phyloP scores from a whole-genome alignment of 108 stramenopile genomes.

The Pseudonitzschia pungens region DNA sequence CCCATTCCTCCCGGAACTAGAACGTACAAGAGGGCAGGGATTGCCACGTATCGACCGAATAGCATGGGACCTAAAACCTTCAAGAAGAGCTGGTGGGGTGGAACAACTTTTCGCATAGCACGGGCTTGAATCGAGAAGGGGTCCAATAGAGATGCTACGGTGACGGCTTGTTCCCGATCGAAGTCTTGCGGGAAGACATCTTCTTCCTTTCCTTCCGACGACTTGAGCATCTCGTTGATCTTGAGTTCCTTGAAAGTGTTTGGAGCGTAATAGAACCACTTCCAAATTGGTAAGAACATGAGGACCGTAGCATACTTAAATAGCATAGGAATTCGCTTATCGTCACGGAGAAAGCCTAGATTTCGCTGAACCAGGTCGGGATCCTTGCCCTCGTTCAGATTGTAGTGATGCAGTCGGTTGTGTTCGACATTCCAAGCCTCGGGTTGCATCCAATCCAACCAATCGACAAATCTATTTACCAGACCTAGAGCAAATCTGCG shows the following conservation, averaged over 20 bases:
- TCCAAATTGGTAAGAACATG: constrained; percentile 72
- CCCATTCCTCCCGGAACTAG: constrained; percentile 40
- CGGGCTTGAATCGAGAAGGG: neutral
- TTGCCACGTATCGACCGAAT: constrained; percentile 46
- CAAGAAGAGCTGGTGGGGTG: constrained; percentile 32
- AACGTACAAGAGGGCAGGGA: constrained; percentile 42
- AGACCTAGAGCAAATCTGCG: constrained; percentile 80
- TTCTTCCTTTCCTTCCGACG: constrained; percentile 29
- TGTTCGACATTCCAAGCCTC: constrained; percentile 95
- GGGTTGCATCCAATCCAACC: constrained; percentile 90
- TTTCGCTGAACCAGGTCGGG: constrained; percentile 91
- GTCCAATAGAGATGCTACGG: constrained; percentile 47
- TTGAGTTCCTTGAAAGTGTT: constrained; percentile 93
- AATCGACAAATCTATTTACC: constrained; percentile 71
- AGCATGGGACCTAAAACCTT: constrained; percentile 57
- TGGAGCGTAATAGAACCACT: constrained; percentile 90
- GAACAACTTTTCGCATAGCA: constrained; percentile 20
- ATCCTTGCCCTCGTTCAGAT: constrained; percentile 73
- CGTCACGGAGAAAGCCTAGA: constrained; percentile 57
- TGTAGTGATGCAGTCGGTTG: constrained; percentile 90
- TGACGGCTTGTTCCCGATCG: constrained; percentile 66
- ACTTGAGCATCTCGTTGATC: constrained; percentile 40
- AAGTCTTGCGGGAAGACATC: constrained; percentile 55
- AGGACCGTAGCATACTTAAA: constrained; percentile 63
- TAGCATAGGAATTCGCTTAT: constrained; percentile 41